phyloP scores from a whole-genome alignment of 73 alveolate species.

The Stentor coeruleus region DNA sequence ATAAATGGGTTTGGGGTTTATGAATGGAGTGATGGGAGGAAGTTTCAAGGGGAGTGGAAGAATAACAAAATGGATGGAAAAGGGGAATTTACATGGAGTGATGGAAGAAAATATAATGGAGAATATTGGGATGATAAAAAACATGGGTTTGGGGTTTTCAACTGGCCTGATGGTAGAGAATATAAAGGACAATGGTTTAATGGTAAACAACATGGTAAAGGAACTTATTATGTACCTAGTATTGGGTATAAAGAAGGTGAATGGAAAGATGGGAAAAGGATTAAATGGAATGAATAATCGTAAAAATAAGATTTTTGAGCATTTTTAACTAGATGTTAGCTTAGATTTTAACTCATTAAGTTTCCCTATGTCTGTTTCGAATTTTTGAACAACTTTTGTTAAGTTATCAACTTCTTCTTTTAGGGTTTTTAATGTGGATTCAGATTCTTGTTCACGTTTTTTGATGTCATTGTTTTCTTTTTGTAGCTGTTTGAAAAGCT shows the following conservation, averaged over 20 bases:
- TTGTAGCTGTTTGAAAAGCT: background rate
- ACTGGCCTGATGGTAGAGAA: conserved; percentile 55
- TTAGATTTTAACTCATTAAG: background rate
- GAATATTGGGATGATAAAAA: conserved; percentile 32
- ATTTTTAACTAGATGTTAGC: too few relatives aligned
- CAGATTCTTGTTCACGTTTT: background rate
- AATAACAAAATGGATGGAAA: conserved; percentile 57
- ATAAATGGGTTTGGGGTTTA: conserved; percentile 34
- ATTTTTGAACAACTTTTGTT: background rate
- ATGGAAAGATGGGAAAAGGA: conserved; percentile 51
- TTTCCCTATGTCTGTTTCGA: background rate
- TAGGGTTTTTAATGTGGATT: background rate
- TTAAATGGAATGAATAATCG: too few relatives aligned
- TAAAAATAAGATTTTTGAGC: too few relatives aligned
- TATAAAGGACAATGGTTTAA: conserved; percentile 47
- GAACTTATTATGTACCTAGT: conserved; percentile 29
- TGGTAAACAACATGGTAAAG: conserved; percentile 53
- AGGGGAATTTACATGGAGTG: conserved; percentile 53
- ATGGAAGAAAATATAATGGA: conserved; percentile 44
- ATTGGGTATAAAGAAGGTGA: conserved; percentile 44
- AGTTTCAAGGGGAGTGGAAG: conserved; percentile 51
- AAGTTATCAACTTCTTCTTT: background rate
- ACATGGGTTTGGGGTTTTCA: conserved; percentile 26
- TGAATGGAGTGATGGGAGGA: conserved; percentile 70
- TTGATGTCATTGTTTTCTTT: background rate